Base-by-base conservation (phyloP, 331 rosid genomes). In the Cydonia oblonga region DNA sequence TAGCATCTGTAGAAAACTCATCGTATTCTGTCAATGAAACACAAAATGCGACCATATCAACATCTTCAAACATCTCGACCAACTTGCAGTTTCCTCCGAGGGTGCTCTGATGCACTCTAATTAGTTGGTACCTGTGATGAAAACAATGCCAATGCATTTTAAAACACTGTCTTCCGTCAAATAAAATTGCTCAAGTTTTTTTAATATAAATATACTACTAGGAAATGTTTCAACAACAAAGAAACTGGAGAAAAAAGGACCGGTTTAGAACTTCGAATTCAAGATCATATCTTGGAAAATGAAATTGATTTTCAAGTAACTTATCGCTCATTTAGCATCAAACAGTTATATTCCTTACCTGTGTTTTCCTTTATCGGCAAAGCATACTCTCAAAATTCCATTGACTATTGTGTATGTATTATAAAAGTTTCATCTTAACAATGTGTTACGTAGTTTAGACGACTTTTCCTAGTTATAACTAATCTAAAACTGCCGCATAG, bases 31-130 rank as follows among this genome's bases (percentile, higher is more conserved):
- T 82, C 79, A 89, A 85, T 32, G 96, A 70, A 4, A 89, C 91
- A 15, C 88, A 86, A 73, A 95, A 89, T 15, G 88, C 46, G 68
- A 95, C 81, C 28, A 87, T 78, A 61, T 85, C 84, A 0, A 77
- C 75, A 73, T 91, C 96, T 69, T 88, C 97, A 63, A 95, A 95
- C 92, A 89, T 91, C 74, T 83, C 82, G 73, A 90, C 58, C 93
- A 86, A 89, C 84, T 83, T 91, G 96, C 90, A 84, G 58, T 84
- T 85, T 80, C 53, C 86, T 84, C 96, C 96, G 0, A 91, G 86
- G 79, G 84, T 81, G 77, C 61, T 86, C 9, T 90, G 86, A 79
- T 91, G 93, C 60, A 84, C 84, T 82, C 97, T 80, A 30, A 87
- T 81, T 63, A 91, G 90, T 76, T 88, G 87, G 83, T 78, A 89